These are phyloP conservation scores for Cerrena zonata DNA, from an alignment of 1,284 basidiomycete genomes.

Conservation along the genomic window DNA sequence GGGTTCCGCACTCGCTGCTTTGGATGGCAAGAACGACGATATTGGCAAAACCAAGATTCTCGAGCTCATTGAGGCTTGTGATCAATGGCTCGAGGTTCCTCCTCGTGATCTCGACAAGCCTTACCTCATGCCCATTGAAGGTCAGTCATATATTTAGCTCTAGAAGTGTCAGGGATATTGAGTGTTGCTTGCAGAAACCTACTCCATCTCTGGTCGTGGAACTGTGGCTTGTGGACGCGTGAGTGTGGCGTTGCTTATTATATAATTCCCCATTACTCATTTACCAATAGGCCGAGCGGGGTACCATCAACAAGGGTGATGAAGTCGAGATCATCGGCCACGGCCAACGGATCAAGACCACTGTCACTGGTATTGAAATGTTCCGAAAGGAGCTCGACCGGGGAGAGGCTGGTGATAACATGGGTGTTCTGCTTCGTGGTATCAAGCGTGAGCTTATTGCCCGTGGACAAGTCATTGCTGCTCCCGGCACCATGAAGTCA, in stretches of 20 bases:
- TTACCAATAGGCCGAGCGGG: slow-evolving; percentile 77
- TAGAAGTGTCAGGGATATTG: background rate
- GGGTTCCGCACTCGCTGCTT: slow-evolving; percentile 92
- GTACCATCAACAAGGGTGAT: slow-evolving; percentile 85
- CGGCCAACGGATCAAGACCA: slow-evolving; percentile 83
- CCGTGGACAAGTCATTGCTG: slow-evolving; percentile 88
- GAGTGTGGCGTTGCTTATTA: slow-evolving; percentile 24
- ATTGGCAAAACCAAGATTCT: slow-evolving; percentile 80
- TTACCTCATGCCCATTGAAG: slow-evolving; percentile 94
- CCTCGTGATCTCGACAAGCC: slow-evolving; percentile 96
- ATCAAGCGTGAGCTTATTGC: slow-evolving; percentile 94
- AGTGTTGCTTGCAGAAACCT: slow-evolving; percentile 60
- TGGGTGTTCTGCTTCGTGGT: slow-evolving; percentile 95
- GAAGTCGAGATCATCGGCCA: slow-evolving; percentile 94
- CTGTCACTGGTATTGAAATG: slow-evolving; percentile 97
- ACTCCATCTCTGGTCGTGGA: slow-evolving; percentile 97
- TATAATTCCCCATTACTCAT: slow-evolving; percentile 1
- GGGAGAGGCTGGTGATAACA: slow-evolving; percentile 99
- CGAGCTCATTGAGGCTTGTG: slow-evolving; percentile 84
- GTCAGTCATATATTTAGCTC: slow-evolving; percentile 26
- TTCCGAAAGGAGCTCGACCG: slow-evolving; percentile 99
- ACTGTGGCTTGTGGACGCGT: slow-evolving; percentile 94
- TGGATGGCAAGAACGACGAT: slow-evolving; percentile 79
- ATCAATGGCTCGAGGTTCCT: slow-evolving; percentile 93
- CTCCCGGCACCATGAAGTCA: slow-evolving; percentile 90